Evolutionary conservation across 768 basidiomycete genomes (phyloP).

Genomic region (Pleurotus djamor): DNA sequence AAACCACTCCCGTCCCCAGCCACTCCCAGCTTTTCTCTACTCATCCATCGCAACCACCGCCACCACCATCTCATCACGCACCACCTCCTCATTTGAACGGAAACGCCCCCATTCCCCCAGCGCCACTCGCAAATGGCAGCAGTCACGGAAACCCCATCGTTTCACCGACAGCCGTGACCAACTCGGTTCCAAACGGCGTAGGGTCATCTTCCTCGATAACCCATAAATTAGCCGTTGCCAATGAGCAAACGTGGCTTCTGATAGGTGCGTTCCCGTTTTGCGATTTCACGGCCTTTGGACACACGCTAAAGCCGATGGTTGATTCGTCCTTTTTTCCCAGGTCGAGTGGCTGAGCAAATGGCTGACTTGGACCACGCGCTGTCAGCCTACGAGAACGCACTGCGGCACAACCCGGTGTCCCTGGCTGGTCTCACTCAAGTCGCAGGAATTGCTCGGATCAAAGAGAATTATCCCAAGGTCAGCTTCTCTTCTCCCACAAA

Average conservation of each 20-base stretch:
- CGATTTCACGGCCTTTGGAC: not conserved
- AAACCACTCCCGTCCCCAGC: constrained; percentile 36
- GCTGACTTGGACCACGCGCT: constrained; percentile 91
- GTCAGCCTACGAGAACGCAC: constrained; percentile 90
- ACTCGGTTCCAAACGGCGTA: constrained; percentile 20
- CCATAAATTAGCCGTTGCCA: constrained; percentile 79
- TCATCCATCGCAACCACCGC: constrained; percentile 25
- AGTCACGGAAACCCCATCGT: constrained; percentile 37
- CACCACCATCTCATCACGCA: constrained; percentile 22
- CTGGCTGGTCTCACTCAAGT: constrained; percentile 90
- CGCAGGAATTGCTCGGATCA: constrained; percentile 94
- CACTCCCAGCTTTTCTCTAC: constrained; percentile 36
- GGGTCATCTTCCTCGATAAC: constrained; percentile 45
- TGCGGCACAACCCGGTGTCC: constrained; percentile 93
- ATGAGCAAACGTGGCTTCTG: constrained; percentile 94
- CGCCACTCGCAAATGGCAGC: constrained; percentile 45
- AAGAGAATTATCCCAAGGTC: constrained; percentile 96
- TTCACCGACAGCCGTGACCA: constrained; percentile 38
- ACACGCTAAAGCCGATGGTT: constrained; percentile 9
- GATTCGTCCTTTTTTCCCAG: constrained; percentile 39
- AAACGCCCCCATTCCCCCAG: constrained; percentile 38
- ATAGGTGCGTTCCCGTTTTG: constrained; percentile 60
- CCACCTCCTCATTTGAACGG: constrained; percentile 51
- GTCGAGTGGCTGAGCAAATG: constrained; percentile 94
- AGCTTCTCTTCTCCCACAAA: constrained; percentile 17